These are phyloP conservation scores for Tylopilus sp. DNA, from an alignment of 768 basidiomycete genomes.

Conservation along the genomic window DNA sequence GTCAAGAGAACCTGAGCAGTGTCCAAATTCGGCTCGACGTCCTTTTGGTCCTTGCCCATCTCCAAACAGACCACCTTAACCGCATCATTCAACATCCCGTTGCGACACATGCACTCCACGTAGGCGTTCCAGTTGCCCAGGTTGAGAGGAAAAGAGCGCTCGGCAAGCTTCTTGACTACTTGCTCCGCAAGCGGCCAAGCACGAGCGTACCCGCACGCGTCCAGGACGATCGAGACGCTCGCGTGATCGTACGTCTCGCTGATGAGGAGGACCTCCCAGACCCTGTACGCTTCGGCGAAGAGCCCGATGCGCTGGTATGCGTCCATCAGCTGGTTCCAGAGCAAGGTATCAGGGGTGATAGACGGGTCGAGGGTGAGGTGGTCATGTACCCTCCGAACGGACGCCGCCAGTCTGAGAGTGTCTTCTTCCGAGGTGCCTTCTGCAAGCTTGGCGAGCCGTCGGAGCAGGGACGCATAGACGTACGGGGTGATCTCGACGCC, in stretches of 20 bases:
- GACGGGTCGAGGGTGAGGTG: constrained; percentile 74
- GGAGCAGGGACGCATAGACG: constrained; percentile 67
- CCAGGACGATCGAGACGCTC: constrained; percentile 80
- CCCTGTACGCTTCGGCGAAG: constrained; percentile 64
- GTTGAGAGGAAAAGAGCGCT: constrained; percentile 52
- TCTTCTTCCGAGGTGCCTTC: constrained; percentile 23
- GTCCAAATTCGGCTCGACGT: constrained; percentile 46
- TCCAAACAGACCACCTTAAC: constrained; percentile 57
- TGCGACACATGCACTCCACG: constrained; percentile 82
- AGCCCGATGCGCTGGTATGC: constrained; percentile 79
- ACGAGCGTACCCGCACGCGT: constrained; percentile 70
- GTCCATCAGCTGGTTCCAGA: constrained; percentile 88
- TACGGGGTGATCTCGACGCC: constrained; percentile 54
- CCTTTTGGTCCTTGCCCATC: constrained; percentile 50
- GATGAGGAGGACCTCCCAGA: constrained; percentile 76
- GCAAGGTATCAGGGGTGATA: constrained; percentile 62
- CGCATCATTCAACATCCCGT: constrained; percentile 64
- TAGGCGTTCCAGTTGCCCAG: constrained; percentile 75
- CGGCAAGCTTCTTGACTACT: constrained; percentile 51
- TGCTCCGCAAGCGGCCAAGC: constrained; percentile 49
- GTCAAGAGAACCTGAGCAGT: constrained; percentile 52
- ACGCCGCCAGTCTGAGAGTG: constrained; percentile 37
- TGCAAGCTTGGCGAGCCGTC: constrained; percentile 48
- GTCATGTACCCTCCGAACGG: constrained; percentile 68
- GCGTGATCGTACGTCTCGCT: constrained; percentile 55